Evolutionary conservation across 805 yeast genomes (phyloP).

Genomic region (Kurtzmaniella cleridarum): DNA sequence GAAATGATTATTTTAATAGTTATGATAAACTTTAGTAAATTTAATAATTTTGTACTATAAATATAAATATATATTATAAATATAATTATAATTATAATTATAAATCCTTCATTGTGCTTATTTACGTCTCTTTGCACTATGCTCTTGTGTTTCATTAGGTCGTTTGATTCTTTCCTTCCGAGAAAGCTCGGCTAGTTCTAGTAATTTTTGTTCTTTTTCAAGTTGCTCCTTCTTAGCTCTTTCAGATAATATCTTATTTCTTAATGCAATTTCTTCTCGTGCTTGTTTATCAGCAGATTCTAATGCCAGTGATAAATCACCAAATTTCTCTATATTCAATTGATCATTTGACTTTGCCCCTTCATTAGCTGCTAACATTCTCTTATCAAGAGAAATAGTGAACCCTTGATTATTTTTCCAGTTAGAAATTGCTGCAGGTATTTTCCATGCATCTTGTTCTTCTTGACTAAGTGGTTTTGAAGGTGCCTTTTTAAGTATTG

Average conservation of each 20-base stretch:
- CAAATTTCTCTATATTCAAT: slow-evolving; percentile 52
- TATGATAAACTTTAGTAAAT: background rate
- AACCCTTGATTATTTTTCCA: slow-evolving; percentile 95
- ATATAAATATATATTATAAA: background rate
- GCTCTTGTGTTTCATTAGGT: background rate
- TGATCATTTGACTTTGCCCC: slow-evolving; percentile 30
- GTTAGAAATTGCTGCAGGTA: slow-evolving; percentile 87
- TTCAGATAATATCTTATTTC: slow-evolving; percentile 23
- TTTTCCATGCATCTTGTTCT: slow-evolving; percentile 76
- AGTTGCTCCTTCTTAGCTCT: slow-evolving; percentile 19
- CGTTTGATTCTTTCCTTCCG: slow-evolving; percentile 13
- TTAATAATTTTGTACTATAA: slow-evolving; percentile 5
- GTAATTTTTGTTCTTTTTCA: slow-evolving; percentile 24
- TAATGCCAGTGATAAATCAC: slow-evolving; percentile 64
- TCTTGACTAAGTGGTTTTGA: slow-evolving; percentile 50
- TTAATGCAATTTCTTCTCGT: slow-evolving; percentile 19
- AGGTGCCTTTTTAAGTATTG: slow-evolving; percentile 56
- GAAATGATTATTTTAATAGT: slow-evolving; percentile 8
- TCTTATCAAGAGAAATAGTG: slow-evolving; percentile 72
- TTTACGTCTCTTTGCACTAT: background rate
- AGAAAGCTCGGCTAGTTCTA: slow-evolving; percentile 22
- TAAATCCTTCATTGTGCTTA: background rate
- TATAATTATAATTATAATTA: background rate
- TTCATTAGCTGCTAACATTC: slow-evolving; percentile 52
- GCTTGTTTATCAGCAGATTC: slow-evolving; percentile 41